These are phyloP conservation scores for Effrenium voratum DNA, from an alignment of 73 alveolate species.

Conservation along the genomic window DNA sequence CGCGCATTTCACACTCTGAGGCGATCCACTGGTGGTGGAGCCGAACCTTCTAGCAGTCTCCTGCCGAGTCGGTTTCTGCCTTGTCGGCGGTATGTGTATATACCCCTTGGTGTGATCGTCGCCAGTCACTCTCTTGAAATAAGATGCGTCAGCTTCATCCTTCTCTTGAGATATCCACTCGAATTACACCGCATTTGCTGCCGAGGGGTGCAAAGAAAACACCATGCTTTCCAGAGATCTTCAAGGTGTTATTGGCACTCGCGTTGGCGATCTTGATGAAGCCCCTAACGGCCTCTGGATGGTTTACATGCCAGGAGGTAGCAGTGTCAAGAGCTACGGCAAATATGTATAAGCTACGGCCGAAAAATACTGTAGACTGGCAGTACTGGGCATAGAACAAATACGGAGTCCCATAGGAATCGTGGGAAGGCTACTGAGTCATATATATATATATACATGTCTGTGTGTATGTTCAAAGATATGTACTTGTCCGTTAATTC, in stretches of 20 bases:
- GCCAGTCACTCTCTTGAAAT: background rate
- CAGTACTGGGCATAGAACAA: no score
- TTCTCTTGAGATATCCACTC: conserved; percentile 4
- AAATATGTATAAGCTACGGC: no score
- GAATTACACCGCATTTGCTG: background rate
- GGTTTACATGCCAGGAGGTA: no score
- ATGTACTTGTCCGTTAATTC: no score
- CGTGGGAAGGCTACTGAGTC: no score
- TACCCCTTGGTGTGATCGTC: background rate
- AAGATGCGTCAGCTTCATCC: background rate
- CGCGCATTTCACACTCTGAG: background rate
- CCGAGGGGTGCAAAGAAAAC: background rate
- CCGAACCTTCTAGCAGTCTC: background rate
- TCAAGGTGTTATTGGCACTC: background rate
- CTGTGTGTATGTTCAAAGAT: no score
- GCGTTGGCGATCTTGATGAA: background rate
- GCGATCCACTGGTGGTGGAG: background rate
- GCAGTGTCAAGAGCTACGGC: no score
- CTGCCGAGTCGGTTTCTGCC: background rate
- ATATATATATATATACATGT: no score
- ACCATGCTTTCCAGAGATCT: background rate
- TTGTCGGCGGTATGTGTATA: conserved; percentile 4
- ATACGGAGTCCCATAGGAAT: no score
- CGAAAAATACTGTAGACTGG: no score
- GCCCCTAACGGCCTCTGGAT: background rate